These are phyloP conservation scores for Camelina laxa DNA, from an alignment of 345 rosid species.

Conservation along the genomic window DNA sequence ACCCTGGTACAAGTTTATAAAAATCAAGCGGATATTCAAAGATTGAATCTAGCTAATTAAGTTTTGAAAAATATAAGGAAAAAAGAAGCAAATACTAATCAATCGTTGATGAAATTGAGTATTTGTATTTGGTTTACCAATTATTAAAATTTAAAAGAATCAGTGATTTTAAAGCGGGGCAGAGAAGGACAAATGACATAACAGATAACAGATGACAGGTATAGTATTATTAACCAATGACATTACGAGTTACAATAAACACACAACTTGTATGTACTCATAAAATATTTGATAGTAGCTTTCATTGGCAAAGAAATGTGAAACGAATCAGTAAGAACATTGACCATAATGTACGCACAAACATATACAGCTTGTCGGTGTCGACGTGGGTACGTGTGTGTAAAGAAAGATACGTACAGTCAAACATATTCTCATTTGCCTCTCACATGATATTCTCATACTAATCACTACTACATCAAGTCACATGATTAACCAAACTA, in stretches of 20 bases:
- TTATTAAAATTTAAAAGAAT: no score
- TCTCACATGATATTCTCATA: background rate
- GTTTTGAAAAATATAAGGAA: no score
- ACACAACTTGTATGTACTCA: constrained; percentile 2
- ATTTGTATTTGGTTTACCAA: background rate
- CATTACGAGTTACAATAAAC: constrained; percentile 1
- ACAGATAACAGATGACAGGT: background rate
- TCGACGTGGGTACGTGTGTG: constrained; percentile 25
- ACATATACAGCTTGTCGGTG: constrained; percentile 23
- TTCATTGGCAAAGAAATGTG: background rate
- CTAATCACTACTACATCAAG: constrained; percentile 6
- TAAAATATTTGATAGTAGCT: no score
- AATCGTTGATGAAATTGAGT: no score
- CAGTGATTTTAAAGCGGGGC: no score
- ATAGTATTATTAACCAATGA: background rate
- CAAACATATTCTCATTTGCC: constrained; percentile 15
- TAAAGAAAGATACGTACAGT: constrained; percentile 17
- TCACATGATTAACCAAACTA: constrained; percentile 6
- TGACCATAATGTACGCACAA: constrained; percentile 34
- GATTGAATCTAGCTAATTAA: background rate
- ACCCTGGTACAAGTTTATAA: background rate
- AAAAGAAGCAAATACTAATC: no score
- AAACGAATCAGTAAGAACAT: constrained; percentile 16
- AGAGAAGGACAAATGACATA: background rate
- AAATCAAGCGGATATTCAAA: background rate